phyloP scores from a whole-genome alignment of 2,329 filamentous ascomycete genomes.

The Hyphodiscus sp. region DNA sequence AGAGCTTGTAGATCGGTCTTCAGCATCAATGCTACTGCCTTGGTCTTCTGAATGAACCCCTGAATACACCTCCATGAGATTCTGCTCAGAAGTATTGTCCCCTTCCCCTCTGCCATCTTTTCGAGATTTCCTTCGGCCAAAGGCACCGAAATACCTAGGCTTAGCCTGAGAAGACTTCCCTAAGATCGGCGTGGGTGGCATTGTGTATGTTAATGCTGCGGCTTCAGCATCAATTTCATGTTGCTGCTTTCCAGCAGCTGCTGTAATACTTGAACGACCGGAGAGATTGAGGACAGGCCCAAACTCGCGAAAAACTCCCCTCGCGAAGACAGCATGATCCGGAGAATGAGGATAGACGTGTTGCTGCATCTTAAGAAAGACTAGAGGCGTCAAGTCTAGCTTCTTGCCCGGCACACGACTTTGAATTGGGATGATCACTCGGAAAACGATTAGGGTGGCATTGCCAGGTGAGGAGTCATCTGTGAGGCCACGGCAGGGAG shows the following conservation, averaged over 20 bases:
- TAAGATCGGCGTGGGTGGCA: neutral
- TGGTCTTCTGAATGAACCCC: slow-evolving; percentile 5
- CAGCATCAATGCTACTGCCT: slow-evolving; percentile 42
- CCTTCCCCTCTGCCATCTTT: slow-evolving; percentile 1
- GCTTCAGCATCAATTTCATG: neutral
- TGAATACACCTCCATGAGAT: slow-evolving; percentile 9
- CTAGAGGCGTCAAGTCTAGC: slow-evolving; percentile 54
- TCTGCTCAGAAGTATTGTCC: slow-evolving; percentile 15
- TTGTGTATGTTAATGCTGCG: slow-evolving; percentile 4
- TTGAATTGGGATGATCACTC: slow-evolving; percentile 56
- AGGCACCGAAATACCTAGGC: slow-evolving; percentile 3
- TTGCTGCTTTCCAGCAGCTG: neutral
- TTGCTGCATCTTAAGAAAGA: slow-evolving; percentile 61
- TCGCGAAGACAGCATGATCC: slow-evolving; percentile 53
- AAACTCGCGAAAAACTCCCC: slow-evolving; percentile 55
- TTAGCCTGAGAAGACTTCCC: neutral
- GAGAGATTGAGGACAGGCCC: slow-evolving; percentile 36
- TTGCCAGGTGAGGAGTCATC: slow-evolving; percentile 25
- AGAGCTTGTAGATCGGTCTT: neutral
- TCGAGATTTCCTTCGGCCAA: neutral
- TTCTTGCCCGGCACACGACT: slow-evolving; percentile 43
- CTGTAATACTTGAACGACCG: neutral
- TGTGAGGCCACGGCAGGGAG: slow-evolving; percentile 33
- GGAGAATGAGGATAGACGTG: slow-evolving; percentile 48
- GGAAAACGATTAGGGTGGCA: slow-evolving; percentile 46